Base-by-base conservation (phyloP, 1,139 yeast species). In the Suhomyces anneliseae region DNA sequence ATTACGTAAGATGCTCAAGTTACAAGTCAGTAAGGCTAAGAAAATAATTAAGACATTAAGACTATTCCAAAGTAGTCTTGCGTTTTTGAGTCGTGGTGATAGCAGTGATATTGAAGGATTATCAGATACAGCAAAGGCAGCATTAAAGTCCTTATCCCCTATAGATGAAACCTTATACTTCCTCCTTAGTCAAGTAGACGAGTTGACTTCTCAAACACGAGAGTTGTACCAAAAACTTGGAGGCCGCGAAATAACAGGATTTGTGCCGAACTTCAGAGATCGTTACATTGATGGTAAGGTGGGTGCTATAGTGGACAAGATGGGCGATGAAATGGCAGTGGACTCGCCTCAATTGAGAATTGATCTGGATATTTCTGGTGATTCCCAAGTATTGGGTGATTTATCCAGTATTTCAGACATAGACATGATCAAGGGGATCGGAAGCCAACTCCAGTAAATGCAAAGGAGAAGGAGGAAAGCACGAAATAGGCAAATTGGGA, bases 121-220 rank as follows among this genome's bases (percentile, higher is more conserved):
- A 32, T 57, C 69, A 5, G 58, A 58, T 1, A 67, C 65, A 15
- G 58, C 70, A 1, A 59, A 68, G 26, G 62, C 59, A 14, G 62
- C 72, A 0, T 54, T 76, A 38, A 69, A 69, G 39, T 60, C 71
- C n/a, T 60, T 81, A 12, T 64, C 74, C 1, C 87, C 87, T 4
- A 57, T 83, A 26, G 75, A 74, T 49, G 87, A 83, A 45, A 78
- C 82, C 3, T 60, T 81, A 27, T 70, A 71, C 54, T 82, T 70
- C 54, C 52, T 77, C 36, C 56, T 75, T n/a, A 59, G 61, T 34
- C 79, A 78, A 49, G 71, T 72, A 27, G 69, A 69, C 42, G 67
- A 70, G 35, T 64, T 79, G 43, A 62, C 76, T 0, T 59, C 62
- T 1, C 78, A 76, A 50, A 68, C 74, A 1, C 61, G 64, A 12